phyloP scores from a whole-genome alignment of 148 eudicot genomes.

The Rhododendron vialii region DNA sequence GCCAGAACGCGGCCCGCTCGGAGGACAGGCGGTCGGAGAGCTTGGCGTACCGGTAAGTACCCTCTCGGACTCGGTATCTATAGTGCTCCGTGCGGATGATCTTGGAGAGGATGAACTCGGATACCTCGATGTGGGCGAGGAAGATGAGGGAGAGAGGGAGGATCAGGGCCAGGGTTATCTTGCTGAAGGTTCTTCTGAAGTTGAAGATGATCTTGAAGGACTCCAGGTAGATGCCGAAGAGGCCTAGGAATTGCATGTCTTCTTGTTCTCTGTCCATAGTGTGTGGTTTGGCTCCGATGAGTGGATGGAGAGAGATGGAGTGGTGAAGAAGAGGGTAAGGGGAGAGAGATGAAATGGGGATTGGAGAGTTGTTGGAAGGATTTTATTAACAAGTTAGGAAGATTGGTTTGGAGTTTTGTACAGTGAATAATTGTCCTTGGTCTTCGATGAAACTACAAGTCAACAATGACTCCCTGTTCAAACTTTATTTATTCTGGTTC shows the following conservation, averaged over 20 bases:
- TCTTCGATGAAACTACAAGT: background rate
- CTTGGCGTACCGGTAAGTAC: background rate
- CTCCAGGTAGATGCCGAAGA: constrained; percentile 16
- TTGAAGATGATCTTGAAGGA: constrained; percentile 19
- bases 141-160: constrained; percentile 31
- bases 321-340: background rate
- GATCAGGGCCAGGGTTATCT: constrained; percentile 21
- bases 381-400: background rate
- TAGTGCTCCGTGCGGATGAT: constrained; percentile 2
- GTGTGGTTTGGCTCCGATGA: background rate
- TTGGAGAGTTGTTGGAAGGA: background rate
- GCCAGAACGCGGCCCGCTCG: constrained; percentile 4
- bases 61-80: background rate
- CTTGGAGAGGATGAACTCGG: constrained; percentile 7
- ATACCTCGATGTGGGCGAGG: constrained; percentile 26
- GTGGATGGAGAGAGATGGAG: background rate
- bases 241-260: constrained; percentile 27
- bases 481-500: too few species aligned
- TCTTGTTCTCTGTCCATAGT: constrained; percentile 33
- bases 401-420: background rate
- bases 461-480: background rate
- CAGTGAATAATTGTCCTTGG: background rate
- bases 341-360: background rate
- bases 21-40: constrained; percentile 12
- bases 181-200: constrained; percentile 22